Base-by-base conservation (phyloP, 2,329 filamentous ascomycete species). In the Hysterium pulicare region DNA sequence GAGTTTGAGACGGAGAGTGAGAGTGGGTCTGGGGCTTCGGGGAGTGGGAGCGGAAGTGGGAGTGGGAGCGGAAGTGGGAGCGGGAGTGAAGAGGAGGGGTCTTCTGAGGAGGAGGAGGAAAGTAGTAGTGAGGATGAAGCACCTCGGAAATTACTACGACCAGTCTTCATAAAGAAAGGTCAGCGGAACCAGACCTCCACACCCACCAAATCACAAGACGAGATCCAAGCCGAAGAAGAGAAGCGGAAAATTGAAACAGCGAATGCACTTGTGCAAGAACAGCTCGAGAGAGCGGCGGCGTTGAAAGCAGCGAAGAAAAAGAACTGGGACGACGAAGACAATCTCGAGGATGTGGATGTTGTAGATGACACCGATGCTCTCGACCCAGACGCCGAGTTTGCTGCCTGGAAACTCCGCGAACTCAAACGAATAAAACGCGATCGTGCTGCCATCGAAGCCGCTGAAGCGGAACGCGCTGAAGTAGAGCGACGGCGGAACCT, bases 371-470 rank as follows among this genome's bases (percentile, higher is more conserved):
- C 84, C 2, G 93, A 98, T 63, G 88, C 82, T 26, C 58, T 90
- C 3, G 90, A 97, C 64, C 87, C 88, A 0, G 90, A 86, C 49
- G 90, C 88, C 6, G 93, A 98, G 67, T 81, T 85, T 49, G 90
- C 90, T 5, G 90, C 90, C 0, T 98, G 93, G 91, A 93, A 91
- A 62, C 76, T 98, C 38, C 84, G 93, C 37, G 93, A 98, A 70
- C 76, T 98, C 32, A 85, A 84, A 66, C 85, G 93, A 7, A 82
- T 97, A 52, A 90, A 91, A 70, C 82, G 93, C 38, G 87, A 93
- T 55, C 83, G 93, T 20, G 83, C 90, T 55, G 82, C 82, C 2
- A 90, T 98, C 55, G 89, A 95, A 63, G 79, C 78, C 50, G 81
- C 82, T 24, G 93, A 98, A 71, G 81, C 80, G 49, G 90, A 96